Conservation (phyloP, 129 eudicot species). For the Sambucus nigra region DNA sequence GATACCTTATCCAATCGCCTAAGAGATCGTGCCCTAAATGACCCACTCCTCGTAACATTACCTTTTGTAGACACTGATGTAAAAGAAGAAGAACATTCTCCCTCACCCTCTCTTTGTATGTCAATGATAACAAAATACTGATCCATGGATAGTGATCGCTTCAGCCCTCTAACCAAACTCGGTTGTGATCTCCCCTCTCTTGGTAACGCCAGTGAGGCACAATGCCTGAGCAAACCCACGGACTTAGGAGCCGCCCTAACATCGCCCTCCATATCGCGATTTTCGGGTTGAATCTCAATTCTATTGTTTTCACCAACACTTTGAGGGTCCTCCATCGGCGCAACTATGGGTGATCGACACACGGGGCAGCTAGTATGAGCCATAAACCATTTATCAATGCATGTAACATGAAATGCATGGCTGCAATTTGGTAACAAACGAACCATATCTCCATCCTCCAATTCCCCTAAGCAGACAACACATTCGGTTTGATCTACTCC, state of each 20-base stretch:
- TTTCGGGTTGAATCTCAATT: background rate
- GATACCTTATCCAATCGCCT: constrained; percentile 12
- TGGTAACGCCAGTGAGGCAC: constrained; percentile 9
- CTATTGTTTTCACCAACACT: background rate
- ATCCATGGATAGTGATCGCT: constrained; percentile 35
- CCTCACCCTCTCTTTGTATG: background rate
- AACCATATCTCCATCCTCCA: constrained; percentile 23
- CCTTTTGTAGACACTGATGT: background rate
- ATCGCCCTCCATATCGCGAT: no score
- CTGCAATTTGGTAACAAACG: constrained; percentile 25
- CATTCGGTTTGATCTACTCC: constrained; percentile 20
- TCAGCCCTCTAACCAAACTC: constrained; percentile 11
- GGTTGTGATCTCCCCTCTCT: constrained; percentile 1
- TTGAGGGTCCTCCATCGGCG: background rate
- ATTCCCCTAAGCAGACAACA: constrained; percentile 25
- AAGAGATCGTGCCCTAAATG: background rate
- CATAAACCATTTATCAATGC: constrained; percentile 27
- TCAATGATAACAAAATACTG: constrained; percentile 11
- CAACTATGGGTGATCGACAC: constrained; percentile 20
- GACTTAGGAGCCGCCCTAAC: background rate
- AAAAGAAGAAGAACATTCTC: background rate
- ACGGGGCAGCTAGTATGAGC: constrained; percentile 25
- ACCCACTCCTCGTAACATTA: background rate
- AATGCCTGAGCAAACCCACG: constrained; percentile 1
- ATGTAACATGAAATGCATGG: constrained; percentile 28